Evolutionary conservation across 108 stramenopile genomes (phyloP).

Genomic region (Craspedostauros australis): DNA sequence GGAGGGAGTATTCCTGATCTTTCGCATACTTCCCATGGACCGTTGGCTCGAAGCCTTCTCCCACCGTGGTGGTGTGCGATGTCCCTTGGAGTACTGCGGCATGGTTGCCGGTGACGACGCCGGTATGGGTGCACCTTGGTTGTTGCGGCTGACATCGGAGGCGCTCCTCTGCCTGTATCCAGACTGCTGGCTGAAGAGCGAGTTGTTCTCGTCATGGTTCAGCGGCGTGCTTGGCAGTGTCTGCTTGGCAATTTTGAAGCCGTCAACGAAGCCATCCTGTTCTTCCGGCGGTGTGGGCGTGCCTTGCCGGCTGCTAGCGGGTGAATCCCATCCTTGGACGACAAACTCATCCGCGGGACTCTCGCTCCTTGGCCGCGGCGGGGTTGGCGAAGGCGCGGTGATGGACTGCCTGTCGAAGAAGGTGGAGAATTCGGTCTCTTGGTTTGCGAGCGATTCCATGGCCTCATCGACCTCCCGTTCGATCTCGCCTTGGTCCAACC

Average conservation of each 20-base stretch:
- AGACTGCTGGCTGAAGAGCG: neutral
- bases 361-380: neutral
- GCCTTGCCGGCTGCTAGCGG: conserved; percentile 15
- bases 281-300: conserved; percentile 12
- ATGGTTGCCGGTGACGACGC: conserved; percentile 6
- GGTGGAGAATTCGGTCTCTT: conserved; percentile 21
- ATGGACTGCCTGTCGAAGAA: conserved; percentile 17
- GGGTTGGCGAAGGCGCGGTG: neutral
- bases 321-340: conserved; percentile 27
- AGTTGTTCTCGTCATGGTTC: neutral
- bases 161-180: no score
- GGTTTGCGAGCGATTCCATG: conserved; percentile 51
- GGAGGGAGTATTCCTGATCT: no score
- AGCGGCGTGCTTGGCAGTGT: neutral
- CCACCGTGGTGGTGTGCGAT: conserved; percentile 20
- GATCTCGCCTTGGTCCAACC: conserved; percentile 48
- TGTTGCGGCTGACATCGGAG: no score
- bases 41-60: neutral
- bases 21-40: neutral
- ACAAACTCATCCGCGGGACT: conserved; percentile 9
- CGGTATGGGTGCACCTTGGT: no score
- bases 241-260: conserved; percentile 13
- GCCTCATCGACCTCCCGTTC: conserved; percentile 67
- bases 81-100: no score
- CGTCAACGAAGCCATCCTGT: conserved; percentile 37